Conservation (phyloP, 225 moss, liverwort and hornwort species). For the Asterella californica region DNA sequence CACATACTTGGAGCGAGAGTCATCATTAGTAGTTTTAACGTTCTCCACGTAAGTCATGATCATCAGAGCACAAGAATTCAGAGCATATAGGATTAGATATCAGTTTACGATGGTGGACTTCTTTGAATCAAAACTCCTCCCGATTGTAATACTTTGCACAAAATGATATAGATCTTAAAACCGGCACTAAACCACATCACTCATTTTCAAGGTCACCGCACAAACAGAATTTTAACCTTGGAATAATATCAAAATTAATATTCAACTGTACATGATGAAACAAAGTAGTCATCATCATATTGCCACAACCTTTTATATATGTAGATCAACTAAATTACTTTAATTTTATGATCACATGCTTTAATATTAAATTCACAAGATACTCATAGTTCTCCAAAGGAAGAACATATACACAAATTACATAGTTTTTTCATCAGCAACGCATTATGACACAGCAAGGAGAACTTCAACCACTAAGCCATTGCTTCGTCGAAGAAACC, state of each 20-base stretch:
- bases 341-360: too few species aligned
- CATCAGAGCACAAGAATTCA: constrained; percentile 69
- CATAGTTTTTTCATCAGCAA: too few species aligned
- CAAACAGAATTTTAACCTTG: background rate
- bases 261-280: background rate
- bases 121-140: constrained; percentile 85
- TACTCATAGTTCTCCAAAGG: too few species aligned
- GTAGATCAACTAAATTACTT: too few species aligned
- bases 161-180: constrained; percentile 72
- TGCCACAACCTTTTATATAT: background rate
- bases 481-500: too few species aligned
- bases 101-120: constrained; percentile 94
- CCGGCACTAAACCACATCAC: constrained; percentile 46
- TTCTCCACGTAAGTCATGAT: constrained; percentile 55
- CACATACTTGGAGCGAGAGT: background rate
- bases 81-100: constrained; percentile 80
- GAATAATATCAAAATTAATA: background rate
- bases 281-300: background rate
- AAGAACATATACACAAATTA: too few species aligned
- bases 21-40: background rate
- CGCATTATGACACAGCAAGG: too few species aligned
- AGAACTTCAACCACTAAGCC: too few species aligned
- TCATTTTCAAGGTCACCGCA: background rate
- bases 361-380: too few species aligned
- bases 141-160: constrained; percentile 88